A percentile compares a stretch with the other conserved stretches of the same genome.
Evolutionary conservation across 352 stramenopile species (phyloP).

Genomic region (Globisporangium carolinianum): DNA sequence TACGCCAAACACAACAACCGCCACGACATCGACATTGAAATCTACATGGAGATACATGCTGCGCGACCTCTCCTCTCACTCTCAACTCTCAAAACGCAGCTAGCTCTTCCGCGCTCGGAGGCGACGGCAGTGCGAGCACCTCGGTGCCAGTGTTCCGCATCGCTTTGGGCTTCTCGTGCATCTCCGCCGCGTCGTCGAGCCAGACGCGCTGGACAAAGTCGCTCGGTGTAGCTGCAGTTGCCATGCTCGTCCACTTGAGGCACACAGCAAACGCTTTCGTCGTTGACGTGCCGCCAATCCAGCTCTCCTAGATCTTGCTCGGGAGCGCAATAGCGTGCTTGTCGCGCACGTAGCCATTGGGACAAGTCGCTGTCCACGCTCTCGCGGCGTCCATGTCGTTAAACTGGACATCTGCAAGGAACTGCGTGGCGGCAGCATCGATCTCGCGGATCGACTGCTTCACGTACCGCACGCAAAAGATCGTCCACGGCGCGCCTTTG

Average conservation of each 20-base stretch:
- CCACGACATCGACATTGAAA: too few relatives aligned
- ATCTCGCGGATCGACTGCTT: slow-evolving; percentile 25
- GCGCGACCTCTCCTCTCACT: too few relatives aligned
- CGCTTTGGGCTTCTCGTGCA: slow-evolving; percentile 26
- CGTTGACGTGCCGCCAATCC: slow-evolving; percentile 21
- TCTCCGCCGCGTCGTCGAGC: slow-evolving; percentile 28
- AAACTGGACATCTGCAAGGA: slow-evolving; percentile 26
- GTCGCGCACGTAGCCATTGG: slow-evolving; percentile 23
- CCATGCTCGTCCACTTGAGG: slow-evolving; percentile 24
- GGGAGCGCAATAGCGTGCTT: slow-evolving; percentile 20
- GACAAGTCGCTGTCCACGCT: slow-evolving; percentile 19
- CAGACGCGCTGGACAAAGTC: slow-evolving; percentile 33
- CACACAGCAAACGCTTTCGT: slow-evolving; percentile 25
- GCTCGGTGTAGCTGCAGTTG: slow-evolving; percentile 6
- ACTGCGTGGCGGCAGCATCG: slow-evolving; percentile 6
- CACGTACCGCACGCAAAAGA: slow-evolving; percentile 32
- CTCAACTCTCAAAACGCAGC: not conserved
- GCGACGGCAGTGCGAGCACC: slow-evolving; percentile 5
- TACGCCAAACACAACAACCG: too few relatives aligned
- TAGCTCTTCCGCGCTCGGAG: not conserved
- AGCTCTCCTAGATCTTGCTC: slow-evolving; percentile 28
- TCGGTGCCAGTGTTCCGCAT: slow-evolving; percentile 7
- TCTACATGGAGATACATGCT: too few relatives aligned
- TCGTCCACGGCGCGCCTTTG: slow-evolving; percentile 29
- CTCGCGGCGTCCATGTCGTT: slow-evolving; percentile 25